Evolutionary conservation across 495 filamentous ascomycete genomes (phyloP), one percentile per base, ranked within the genome.

Genomic region (Neurospora sp.): DNA sequence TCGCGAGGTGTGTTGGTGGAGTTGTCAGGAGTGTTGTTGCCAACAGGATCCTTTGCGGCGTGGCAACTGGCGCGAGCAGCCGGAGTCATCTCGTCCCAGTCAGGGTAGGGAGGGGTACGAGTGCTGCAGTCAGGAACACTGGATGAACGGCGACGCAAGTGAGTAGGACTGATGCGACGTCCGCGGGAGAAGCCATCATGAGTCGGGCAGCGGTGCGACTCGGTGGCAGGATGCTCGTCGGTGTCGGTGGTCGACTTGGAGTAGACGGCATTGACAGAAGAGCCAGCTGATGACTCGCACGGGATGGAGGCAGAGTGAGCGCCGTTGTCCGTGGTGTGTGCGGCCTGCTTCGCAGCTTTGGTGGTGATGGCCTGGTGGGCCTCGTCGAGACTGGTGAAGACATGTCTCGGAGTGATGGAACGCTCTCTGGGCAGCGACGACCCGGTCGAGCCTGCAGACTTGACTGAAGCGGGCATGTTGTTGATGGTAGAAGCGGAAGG

Each of bases 291-390:
- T 6, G 69, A 73, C 53, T 66, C 53, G 53, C 22, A 7, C 18
- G 53, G 53, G 7, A 66, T 66, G 14, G 6, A 66, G 53, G 5
- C 53, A 66, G 53, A 16, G 27, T 66, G 27, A 18, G 53, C 53
- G 53, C 27, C 53, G 53, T 66, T 35, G 27, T 35, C 14, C 5
- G 27, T 66, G 14, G 14, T 14, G 53, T 37, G 27, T 14, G 53
- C 53, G 14, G 27, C 53, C 8, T 71, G 74, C 42, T 70, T 70
- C 12, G 69, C 73, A 42, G 69, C 14, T 31, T 69, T 74, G 35
- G 74, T 74, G 3, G 72, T 81, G 71, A 81, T 81, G 40, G 79
- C 76, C 66, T 75, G 70, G 42, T 78, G 76, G 3, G 78, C 78
- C 16, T 78, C 76, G 6, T 69, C 78, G 8, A 79, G 73, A 59